phyloP scores from a whole-genome alignment of 495 filamentous ascomycete genomes.

The Lasiosphaeria ovina region DNA sequence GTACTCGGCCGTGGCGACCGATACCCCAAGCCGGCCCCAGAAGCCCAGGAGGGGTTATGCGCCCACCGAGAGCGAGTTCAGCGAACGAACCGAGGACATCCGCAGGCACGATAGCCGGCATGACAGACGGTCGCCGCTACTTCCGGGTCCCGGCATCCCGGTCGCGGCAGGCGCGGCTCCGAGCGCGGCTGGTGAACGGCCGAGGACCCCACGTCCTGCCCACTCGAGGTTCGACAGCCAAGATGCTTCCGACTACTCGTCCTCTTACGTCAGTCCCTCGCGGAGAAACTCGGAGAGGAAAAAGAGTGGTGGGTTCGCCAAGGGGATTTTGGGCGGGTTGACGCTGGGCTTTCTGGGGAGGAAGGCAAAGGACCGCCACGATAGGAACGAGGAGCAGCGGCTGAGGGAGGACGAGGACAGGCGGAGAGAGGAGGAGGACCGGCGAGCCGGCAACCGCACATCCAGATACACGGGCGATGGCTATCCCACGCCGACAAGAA shows the following conservation, averaged over 20 bases:
- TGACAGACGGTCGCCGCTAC: constrained; percentile 30
- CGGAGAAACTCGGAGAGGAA: constrained; percentile 35
- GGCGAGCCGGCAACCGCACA: constrained; percentile 37
- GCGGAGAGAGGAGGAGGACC: constrained; percentile 49
- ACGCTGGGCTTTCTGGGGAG: constrained; percentile 66
- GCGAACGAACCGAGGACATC: constrained; percentile 33
- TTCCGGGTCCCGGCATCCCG: constrained; percentile 42
- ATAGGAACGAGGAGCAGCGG: constrained; percentile 62
- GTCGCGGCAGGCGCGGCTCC: constrained; percentile 37
- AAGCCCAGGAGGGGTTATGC: constrained; percentile 35
- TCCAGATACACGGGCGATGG: constrained; percentile 60
- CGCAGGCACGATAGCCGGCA: constrained; percentile 35
- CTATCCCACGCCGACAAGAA: constrained; percentile 52
- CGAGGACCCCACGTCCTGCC: constrained; percentile 33
- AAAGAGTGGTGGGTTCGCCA: constrained; percentile 43
- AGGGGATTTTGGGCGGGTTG: constrained; percentile 63
- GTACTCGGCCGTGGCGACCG: constrained; percentile 52
- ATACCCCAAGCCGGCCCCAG: constrained; percentile 48
- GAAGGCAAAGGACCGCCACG: constrained; percentile 59
- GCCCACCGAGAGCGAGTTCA: constrained; percentile 49
- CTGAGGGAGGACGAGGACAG: constrained; percentile 65
- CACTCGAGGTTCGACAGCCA: constrained; percentile 42
- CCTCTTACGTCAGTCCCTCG: constrained; percentile 47
- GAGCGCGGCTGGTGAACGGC: constrained; percentile 36
- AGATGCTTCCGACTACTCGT: constrained; percentile 48